A percentile compares a stretch with the other conserved stretches of the same genome.
Conservation (phyloP, 495 filamentous ascomycete species). For the Penicillium fimorum region DNA sequence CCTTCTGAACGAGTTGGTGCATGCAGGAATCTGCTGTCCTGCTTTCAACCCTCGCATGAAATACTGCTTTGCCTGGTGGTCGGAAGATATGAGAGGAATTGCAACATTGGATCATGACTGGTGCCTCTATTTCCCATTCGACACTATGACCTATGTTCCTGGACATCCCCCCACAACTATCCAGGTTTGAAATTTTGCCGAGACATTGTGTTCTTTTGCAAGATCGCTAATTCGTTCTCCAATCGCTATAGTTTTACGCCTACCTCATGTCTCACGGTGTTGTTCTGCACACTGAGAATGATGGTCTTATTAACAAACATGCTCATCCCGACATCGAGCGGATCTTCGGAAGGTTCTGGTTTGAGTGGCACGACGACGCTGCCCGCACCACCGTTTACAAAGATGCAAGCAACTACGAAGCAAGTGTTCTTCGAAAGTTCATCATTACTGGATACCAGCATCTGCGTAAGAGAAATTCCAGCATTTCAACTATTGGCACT, state of each 20-base stretch:
- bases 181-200: constrained; percentile 3
- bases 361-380: constrained; percentile 1
- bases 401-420: constrained; percentile 12
- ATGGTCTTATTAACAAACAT: constrained; percentile 4
- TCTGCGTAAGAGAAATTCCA: background rate
- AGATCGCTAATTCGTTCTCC: background rate
- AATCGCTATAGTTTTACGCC: constrained; percentile 10
- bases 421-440: constrained; percentile 4
- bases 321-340: background rate
- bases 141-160: constrained; percentile 17
- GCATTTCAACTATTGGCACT: constrained; percentile 1
- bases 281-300: background rate
- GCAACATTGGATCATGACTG: constrained; percentile 11
- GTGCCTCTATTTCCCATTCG: constrained; percentile 25
- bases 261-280: constrained; percentile 5
- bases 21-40: constrained; percentile 58
- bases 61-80: constrained; percentile 27
- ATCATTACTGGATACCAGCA: constrained; percentile 10
- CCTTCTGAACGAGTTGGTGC: constrained; percentile 57
- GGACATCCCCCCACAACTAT: background rate
- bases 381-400: background rate
- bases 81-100: constrained; percentile 21
- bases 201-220: background rate
- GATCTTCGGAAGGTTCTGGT: constrained; percentile 10
- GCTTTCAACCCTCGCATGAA: constrained; percentile 63